Conservation (phyloP, 2,329 filamentous ascomycete genomes). For the Cordyceps militaris region DNA sequence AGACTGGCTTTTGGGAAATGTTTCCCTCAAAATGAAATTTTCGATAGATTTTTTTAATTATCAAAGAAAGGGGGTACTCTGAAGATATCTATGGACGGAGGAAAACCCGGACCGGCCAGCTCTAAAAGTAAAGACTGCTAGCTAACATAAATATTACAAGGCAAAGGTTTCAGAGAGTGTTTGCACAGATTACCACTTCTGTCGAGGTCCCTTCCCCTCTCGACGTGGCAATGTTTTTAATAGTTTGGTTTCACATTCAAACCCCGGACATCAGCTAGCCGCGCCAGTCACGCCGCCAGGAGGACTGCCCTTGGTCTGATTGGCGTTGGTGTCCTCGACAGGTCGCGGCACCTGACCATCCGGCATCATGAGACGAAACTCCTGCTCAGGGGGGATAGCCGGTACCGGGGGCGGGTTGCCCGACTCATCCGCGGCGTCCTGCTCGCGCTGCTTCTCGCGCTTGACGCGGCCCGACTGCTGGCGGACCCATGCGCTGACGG, state of each 20-base stretch:
- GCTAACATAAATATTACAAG: background rate
- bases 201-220: background rate
- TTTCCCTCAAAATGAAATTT: slow-evolving; percentile 30
- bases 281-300: background rate
- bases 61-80: background rate
- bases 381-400: slow-evolving; percentile 36
- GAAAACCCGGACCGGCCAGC: background rate
- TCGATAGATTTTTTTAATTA: background rate
- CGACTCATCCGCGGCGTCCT: slow-evolving; percentile 21
- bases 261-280: background rate
- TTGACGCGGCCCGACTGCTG: slow-evolving; percentile 53
- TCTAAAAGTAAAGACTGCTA: background rate
- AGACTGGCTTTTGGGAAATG: slow-evolving; percentile 51
- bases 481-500: slow-evolving; percentile 56
- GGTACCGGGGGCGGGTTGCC: slow-evolving; percentile 34
- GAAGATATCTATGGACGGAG: background rate
- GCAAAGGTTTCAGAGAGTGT: background rate
- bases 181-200: background rate
- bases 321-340: slow-evolving; percentile 24
- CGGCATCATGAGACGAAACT: slow-evolving; percentile 44
- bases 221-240: background rate
- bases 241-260: background rate
- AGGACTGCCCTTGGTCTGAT: background rate
- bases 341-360: slow-evolving; percentile 41
- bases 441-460: slow-evolving; percentile 35